A percentile compares a stretch with the other conserved stretches of the same genome.
Evolutionary conservation across 2,329 filamentous ascomycete genomes (phyloP).

Genomic region (Calonectria hongkongensis): DNA sequence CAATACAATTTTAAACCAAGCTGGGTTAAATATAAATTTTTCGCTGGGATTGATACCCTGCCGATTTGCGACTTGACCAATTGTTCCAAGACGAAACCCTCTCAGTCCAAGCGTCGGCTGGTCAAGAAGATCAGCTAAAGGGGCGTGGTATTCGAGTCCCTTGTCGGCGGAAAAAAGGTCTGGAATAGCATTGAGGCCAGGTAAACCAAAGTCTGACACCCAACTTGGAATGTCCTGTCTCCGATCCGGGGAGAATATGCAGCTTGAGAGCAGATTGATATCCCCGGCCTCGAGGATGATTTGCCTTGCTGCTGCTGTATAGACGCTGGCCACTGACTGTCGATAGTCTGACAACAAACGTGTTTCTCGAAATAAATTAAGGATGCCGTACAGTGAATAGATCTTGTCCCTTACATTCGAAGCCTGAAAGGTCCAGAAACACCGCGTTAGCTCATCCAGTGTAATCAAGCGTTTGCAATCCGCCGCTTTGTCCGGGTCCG

Average conservation of each 20-base stretch:
- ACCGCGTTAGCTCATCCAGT: slow-evolving; percentile 42
- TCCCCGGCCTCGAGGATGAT: slow-evolving; percentile 46
- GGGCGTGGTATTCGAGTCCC: slow-evolving; percentile 40
- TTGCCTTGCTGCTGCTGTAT: slow-evolving; percentile 46
- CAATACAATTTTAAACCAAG: slow-evolving; percentile 48
- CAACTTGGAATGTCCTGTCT: slow-evolving; percentile 46
- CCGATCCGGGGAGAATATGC: slow-evolving; percentile 37
- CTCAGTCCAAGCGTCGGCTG: slow-evolving; percentile 31
- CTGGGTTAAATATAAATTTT: slow-evolving; percentile 50
- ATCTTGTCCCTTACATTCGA: slow-evolving; percentile 54
- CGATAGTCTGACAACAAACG: slow-evolving; percentile 48
- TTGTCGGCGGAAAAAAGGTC: slow-evolving; percentile 48
- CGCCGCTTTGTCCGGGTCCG: slow-evolving; percentile 23
- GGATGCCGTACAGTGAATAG: slow-evolving; percentile 51
- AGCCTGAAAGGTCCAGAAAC: slow-evolving; percentile 53
- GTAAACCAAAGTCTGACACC: slow-evolving; percentile 52
- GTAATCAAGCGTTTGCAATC: slow-evolving; percentile 40
- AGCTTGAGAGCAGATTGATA: slow-evolving; percentile 44
- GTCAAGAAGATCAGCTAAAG: slow-evolving; percentile 13
- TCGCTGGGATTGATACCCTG: slow-evolving; percentile 38
- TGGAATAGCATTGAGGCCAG: slow-evolving; percentile 47
- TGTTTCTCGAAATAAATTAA: slow-evolving; percentile 47
- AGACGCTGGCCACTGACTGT: slow-evolving; percentile 47
- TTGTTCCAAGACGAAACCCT: slow-evolving; percentile 43
- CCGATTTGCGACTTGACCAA: slow-evolving; percentile 41